These are phyloP conservation scores for Clathrospora elynae DNA, from an alignment of 2,329 filamentous ascomycete genomes.

Conservation along the genomic window DNA sequence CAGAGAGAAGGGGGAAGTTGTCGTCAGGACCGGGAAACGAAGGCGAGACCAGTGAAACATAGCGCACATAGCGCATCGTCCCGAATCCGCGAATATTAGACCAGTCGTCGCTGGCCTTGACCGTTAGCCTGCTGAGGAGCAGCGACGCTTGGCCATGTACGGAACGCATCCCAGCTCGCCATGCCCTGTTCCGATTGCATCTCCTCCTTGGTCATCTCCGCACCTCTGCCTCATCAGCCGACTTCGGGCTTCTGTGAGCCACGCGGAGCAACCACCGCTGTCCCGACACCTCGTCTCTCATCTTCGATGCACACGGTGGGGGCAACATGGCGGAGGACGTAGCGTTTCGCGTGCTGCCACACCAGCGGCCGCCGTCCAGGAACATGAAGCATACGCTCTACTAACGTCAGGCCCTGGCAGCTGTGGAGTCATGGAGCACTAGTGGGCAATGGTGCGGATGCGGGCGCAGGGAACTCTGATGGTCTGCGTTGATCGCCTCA, in stretches of 20 bases:
- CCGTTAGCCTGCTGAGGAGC: constrained; percentile 14
- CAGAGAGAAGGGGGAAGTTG: constrained; percentile 3
- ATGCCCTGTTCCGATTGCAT: constrained; percentile 28
- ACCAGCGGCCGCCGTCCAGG: constrained; percentile 37
- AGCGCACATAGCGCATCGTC: constrained; percentile 44
- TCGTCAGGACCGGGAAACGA: constrained; percentile 17
- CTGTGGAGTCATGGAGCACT: constrained; percentile 28
- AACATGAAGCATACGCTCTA: constrained; percentile 35
- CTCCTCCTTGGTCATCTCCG: constrained; percentile 27
- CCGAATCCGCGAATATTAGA: constrained; percentile 39
- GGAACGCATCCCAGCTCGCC: constrained; percentile 30
- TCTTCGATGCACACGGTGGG: constrained; percentile 13
- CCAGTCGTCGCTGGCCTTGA: constrained; percentile 15
- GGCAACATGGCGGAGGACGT: constrained; percentile 14
- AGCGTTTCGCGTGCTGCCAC: constrained; percentile 29
- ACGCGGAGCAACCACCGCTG: constrained; percentile 14
- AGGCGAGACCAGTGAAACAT: constrained; percentile 41
- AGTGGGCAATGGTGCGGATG: constrained; percentile 34
- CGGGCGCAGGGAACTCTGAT: constrained; percentile 7
- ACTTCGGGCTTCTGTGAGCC: constrained; percentile 21
- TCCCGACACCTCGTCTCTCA: constrained; percentile 4
- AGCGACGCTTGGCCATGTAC: constrained; percentile 22
- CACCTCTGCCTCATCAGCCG: constrained; percentile 23
- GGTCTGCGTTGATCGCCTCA: constrained; percentile 44
- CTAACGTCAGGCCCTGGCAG: constrained; percentile 24